phyloP scores from a whole-genome alignment of 2,329 filamentous ascomycete genomes.

The Penicillium digitatum region DNA sequence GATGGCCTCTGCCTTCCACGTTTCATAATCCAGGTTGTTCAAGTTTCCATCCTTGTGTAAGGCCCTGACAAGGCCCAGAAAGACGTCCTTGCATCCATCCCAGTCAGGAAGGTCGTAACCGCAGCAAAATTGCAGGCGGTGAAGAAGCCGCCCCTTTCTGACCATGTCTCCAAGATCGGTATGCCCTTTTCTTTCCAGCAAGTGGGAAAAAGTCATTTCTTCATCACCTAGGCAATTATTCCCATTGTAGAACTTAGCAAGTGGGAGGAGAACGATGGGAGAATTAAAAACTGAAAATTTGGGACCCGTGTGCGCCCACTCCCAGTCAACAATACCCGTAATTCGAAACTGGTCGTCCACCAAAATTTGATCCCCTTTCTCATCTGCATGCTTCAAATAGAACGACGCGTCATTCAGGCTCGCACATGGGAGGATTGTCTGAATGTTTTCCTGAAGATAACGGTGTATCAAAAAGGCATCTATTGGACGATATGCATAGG shows the following conservation, averaged over 20 bases:
- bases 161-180: constrained; percentile 38
- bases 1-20: too few relatives aligned
- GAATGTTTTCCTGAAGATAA: constrained; percentile 40
- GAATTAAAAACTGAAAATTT: constrained; percentile 44
- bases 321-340: constrained; percentile 50
- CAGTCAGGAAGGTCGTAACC: constrained; percentile 44
- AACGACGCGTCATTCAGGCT: constrained; percentile 31
- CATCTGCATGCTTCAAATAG: constrained; percentile 48
- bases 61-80: too few relatives aligned
- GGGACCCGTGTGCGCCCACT: constrained; percentile 37
- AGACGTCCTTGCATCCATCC: too few relatives aligned
- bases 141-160: constrained; percentile 38
- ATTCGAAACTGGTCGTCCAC: constrained; percentile 47
- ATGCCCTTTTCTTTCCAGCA: constrained; percentile 35
- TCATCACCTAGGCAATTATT: constrained; percentile 37
- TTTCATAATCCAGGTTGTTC: too few relatives aligned
- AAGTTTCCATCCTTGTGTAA: too few relatives aligned
- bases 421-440: constrained; percentile 13
- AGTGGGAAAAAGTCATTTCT: constrained; percentile 36
- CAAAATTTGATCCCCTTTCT: constrained; percentile 51
- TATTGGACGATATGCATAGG: constrained; percentile 33
- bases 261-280: constrained; percentile 39
- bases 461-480: constrained; percentile 44
- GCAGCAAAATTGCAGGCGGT: constrained; percentile 43
- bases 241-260: constrained; percentile 43